Evolutionary conservation across 768 basidiomycete genomes (phyloP), one percentile per base, ranked within the genome.

Genomic region (Solioccasus polychromus): DNA sequence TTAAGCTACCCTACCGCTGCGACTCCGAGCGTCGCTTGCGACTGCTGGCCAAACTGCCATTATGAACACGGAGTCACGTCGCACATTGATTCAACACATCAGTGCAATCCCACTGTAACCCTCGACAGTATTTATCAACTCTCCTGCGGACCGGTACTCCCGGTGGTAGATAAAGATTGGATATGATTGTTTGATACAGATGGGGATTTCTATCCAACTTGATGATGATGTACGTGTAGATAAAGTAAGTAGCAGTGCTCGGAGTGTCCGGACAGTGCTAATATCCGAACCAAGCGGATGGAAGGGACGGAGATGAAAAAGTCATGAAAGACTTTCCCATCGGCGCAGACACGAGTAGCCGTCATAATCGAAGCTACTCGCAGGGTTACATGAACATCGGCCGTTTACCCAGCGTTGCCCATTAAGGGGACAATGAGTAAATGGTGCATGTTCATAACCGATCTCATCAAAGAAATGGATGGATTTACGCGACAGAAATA

Each of bases 391-490:
- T 1, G 62, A 57, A 25, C 62, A 63, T n/a, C 58, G 60, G 0
- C 52, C 55, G 18, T 34, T 20, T 1, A 39, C 18, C 62, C 62
- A 63, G 8, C 47, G 62, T n/a, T 54, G 39, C 12, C 2, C 18
- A 10, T 58, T 22, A 9, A 12, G 11, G 5, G 62, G 62, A 29
- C 62, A 63, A 20, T 63, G 62, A 4, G 55, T 64, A 35, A 39
- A 64, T 2, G 62, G 62, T 4, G 55, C n/a, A 14, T 63, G 62
- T 20, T 63, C 55, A 26, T 63, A 63, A 11, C 62, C 95, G 36
- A 99, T 92, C 55, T 97, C 92, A 45, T 85, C 77, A 72, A 97
- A 97, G 73, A 92, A 99, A 66, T 96, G 91, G 39, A 98, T 83
- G 64, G 93, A 85, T 10, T 85, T 85, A 57, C 91, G 92, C 57